phyloP scores from a whole-genome alignment of 208 protist species.

The Leishmania guyanensis region DNA sequence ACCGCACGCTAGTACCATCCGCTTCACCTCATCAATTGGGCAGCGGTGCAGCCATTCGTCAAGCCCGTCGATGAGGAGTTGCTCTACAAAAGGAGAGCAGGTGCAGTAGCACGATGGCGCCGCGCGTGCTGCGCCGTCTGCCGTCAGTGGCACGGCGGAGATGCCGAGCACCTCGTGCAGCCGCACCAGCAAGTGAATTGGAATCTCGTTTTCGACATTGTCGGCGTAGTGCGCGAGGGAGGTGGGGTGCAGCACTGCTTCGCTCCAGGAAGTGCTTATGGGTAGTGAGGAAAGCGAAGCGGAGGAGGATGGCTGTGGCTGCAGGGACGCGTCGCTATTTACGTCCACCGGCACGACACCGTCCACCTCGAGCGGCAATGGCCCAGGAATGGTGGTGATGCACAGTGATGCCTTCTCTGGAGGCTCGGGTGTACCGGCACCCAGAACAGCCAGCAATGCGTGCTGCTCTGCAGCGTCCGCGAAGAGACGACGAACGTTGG shows the following conservation, averaged over 20 bases:
- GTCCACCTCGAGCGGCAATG: neutral
- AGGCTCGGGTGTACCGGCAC: constrained; percentile 13
- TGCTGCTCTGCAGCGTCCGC: constrained; percentile 37
- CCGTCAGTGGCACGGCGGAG: neutral
- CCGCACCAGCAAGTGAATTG: constrained; percentile 47
- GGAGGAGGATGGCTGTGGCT: neutral
- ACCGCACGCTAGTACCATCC: constrained; percentile 68
- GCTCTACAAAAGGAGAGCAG: constrained; percentile 50
- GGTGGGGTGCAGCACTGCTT: constrained; percentile 33
- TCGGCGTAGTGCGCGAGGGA: constrained; percentile 57
- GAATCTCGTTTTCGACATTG: constrained; percentile 44
- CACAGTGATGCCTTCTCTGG: constrained; percentile 2
- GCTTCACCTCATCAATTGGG: constrained; percentile 41
- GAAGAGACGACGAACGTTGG: constrained; percentile 60
- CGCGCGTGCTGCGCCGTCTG: neutral
- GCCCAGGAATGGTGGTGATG: neutral
- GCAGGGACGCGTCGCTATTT: neutral
- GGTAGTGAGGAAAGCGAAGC: constrained; percentile 5
- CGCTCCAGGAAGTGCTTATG: constrained; percentile 28
- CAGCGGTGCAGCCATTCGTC: constrained; percentile 65
- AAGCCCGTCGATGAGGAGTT: constrained; percentile 82
- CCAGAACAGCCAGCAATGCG: constrained; percentile 44
- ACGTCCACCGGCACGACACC: neutral
- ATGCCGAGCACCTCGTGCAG: constrained; percentile 50
- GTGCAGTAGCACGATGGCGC: constrained; percentile 16